phyloP scores from a whole-genome alignment of 1,284 basidiomycete genomes.

The Trichosporon sp. region DNA sequence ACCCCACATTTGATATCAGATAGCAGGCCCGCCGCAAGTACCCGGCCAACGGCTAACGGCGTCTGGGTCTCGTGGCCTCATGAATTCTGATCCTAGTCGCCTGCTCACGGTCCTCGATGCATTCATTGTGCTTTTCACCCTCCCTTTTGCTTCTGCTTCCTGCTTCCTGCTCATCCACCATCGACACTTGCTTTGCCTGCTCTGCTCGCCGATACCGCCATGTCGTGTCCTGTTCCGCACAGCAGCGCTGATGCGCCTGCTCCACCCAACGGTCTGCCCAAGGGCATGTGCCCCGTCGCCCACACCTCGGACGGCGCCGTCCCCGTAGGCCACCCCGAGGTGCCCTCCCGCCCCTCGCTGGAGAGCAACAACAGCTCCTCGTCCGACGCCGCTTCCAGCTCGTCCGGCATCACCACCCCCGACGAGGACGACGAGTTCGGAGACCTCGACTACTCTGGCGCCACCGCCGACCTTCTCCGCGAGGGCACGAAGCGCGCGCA shows the following conservation, averaged over 20 bases:
- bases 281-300: neutral
- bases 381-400: neutral
- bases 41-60: neutral
- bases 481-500: slow-evolving; percentile 60
- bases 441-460: slow-evolving; percentile 40
- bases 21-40: neutral
- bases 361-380: neutral
- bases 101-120: no score
- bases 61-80: neutral
- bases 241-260: neutral
- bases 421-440: slow-evolving; percentile 12
- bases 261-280: neutral
- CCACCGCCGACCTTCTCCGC: slow-evolving; percentile 51
- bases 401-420: neutral
- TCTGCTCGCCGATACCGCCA: neutral
- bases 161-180: neutral
- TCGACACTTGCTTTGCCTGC: neutral
- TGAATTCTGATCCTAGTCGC: neutral
- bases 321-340: neutral
- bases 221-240: neutral
- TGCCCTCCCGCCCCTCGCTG: neutral
- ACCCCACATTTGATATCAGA: neutral
- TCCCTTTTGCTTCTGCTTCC: no score
- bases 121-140: neutral
- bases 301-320: neutral